phyloP scores from a whole-genome alignment of 1,139 yeast genomes.

The Meyerozyma elateridarum region DNA sequence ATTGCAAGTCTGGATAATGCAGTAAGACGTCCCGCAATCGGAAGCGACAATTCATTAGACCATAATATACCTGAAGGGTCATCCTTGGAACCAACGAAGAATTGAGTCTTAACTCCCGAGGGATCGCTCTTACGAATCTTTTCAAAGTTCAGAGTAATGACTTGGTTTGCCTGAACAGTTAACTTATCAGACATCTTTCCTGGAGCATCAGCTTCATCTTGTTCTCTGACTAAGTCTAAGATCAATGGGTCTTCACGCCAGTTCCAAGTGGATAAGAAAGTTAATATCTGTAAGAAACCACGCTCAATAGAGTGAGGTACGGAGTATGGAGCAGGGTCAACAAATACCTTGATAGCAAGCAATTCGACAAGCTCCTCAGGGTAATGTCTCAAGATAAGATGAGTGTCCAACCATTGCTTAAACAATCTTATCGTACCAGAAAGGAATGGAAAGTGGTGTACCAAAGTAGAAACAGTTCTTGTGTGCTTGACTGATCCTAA shows the following conservation, averaged over 20 bases:
- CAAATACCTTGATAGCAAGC: slow-evolving; percentile 77
- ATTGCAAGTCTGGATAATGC: slow-evolving; percentile 79
- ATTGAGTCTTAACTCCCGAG: slow-evolving; percentile 69
- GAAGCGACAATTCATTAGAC: slow-evolving; percentile 67
- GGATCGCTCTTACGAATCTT: slow-evolving; percentile 75
- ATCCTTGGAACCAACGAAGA: slow-evolving; percentile 75
- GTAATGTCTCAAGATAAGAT: slow-evolving; percentile 62
- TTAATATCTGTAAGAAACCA: slow-evolving; percentile 74
- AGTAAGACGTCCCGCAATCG: slow-evolving; percentile 83
- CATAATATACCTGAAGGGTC: slow-evolving; percentile 83
- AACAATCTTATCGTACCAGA: slow-evolving; percentile 80
- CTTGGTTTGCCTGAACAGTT: slow-evolving; percentile 57
- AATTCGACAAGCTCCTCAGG: slow-evolving; percentile 78
- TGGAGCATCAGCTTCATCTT: slow-evolving; percentile 28
- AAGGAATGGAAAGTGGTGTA: slow-evolving; percentile 69
- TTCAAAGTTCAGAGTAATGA: slow-evolving; percentile 59
- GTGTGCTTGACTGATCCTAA: slow-evolving; percentile 76
- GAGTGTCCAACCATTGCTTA: slow-evolving; percentile 81
- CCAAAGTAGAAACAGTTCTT: slow-evolving; percentile 64
- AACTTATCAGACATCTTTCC: slow-evolving; percentile 53
- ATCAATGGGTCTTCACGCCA: slow-evolving; percentile 88
- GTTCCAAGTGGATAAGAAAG: slow-evolving; percentile 79
- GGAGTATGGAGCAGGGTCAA: slow-evolving; percentile 78
- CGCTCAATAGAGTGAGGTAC: slow-evolving; percentile 74
- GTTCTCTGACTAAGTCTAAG: slow-evolving; percentile 61